These are phyloP conservation scores for Cryptococcus sp. DNA, from an alignment of 1,284 basidiomycete genomes.

Conservation along the genomic window DNA sequence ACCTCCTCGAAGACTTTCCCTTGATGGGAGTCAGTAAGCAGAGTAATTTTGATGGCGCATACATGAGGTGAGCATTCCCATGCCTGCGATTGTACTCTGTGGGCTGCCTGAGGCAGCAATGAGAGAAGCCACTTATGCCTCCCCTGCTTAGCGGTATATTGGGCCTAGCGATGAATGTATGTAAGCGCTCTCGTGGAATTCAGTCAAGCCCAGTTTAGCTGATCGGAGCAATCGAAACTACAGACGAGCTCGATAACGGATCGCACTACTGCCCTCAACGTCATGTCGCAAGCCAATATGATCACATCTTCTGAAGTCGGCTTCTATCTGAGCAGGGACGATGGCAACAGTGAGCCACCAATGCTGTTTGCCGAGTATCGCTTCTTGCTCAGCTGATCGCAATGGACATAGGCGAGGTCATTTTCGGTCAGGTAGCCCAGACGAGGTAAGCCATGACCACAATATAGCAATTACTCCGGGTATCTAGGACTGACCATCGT, in stretches of 20 bases:
- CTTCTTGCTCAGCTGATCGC: no score
- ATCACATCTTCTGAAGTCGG: conserved; percentile 15
- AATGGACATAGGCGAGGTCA: conserved; percentile 5
- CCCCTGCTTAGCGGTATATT: conserved; percentile 9
- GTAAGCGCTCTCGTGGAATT: no score
- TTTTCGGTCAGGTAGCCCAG: conserved; percentile 8
- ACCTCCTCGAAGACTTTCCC: conserved; percentile 6
- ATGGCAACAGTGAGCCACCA: conserved; percentile 5
- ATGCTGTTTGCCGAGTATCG: no score
- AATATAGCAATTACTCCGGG: not conserved
- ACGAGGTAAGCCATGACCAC: not conserved
- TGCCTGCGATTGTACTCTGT: not conserved
- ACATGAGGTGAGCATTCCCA: conserved; percentile 9
- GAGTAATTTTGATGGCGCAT: conserved; percentile 9
- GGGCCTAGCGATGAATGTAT: conserved; percentile 15
- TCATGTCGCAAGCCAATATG: conserved; percentile 2
- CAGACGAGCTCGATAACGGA: conserved; percentile 1
- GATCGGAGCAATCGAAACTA: no score
- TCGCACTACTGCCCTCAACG: conserved; percentile 7
- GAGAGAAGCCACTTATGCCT: not conserved
- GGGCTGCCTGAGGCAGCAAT: not conserved
- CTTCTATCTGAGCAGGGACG: conserved; percentile 16
- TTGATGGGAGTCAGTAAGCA: conserved; percentile 5
- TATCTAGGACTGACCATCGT: no score
- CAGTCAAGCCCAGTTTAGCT: no score